Evolutionary conservation across 305 asterid genomes (phyloP).

Genomic region (Vinca major): DNA sequence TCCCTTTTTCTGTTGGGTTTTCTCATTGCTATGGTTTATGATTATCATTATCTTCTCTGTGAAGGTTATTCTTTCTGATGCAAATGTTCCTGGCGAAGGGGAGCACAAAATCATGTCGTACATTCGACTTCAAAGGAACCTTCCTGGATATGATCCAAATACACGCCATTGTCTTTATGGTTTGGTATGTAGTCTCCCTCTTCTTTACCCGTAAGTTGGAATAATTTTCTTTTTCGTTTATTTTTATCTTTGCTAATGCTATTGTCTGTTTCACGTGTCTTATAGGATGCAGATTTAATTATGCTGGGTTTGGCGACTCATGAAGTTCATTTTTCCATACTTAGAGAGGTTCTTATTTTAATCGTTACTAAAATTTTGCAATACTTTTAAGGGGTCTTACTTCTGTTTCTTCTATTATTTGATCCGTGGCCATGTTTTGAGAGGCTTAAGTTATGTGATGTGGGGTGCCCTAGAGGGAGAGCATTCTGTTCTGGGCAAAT

Average conservation of each 20-base stretch:
- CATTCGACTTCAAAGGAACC: conserved; percentile 87
- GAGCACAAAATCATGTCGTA: conserved; percentile 98
- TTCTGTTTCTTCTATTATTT: background rate
- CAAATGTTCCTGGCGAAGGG: conserved; percentile 99
- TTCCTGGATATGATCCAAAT: conserved; percentile 89
- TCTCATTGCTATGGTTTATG: conserved; percentile 14
- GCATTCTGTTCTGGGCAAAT: background rate
- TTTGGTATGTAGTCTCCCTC: conserved; percentile 45
- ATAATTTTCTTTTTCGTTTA: background rate
- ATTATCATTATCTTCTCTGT: conserved; percentile 21
- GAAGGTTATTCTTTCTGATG: conserved; percentile 97
- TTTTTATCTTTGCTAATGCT: conserved; percentile 9
- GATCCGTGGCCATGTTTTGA: background rate
- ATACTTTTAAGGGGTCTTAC: background rate
- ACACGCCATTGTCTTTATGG: conserved; percentile 97
- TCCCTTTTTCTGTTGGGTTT: background rate
- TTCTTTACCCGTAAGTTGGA: conserved; percentile 4
- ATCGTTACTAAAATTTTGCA: conserved; percentile 1
- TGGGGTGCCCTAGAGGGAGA: background rate
- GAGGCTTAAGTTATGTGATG: background rate
- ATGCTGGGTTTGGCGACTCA: conserved; percentile 39
- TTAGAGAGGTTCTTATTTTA: conserved; percentile 69
- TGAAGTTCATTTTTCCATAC: conserved; percentile 38
- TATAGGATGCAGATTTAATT: conserved; percentile 73
- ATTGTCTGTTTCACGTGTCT: conserved; percentile 11